Evolutionary conservation across 495 filamentous ascomycete genomes (phyloP).

Genomic region (Lasiosphaeria ovina): DNA sequence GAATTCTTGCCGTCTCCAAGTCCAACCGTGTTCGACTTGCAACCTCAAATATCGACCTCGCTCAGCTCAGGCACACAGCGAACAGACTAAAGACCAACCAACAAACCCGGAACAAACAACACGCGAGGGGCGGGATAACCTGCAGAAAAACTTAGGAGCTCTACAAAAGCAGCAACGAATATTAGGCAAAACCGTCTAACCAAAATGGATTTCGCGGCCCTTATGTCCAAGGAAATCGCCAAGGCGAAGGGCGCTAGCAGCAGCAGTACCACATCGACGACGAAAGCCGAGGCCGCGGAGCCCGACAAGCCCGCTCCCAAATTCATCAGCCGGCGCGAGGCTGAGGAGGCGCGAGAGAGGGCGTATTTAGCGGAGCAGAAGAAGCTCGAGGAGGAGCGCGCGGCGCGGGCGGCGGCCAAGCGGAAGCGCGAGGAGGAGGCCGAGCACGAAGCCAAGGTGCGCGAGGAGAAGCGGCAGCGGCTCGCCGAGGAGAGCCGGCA

Average conservation of each 20-base stretch:
- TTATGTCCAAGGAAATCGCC: conserved; percentile 88
- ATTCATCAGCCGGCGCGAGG: conserved; percentile 81
- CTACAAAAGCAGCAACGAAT: neutral
- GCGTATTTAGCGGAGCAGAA: conserved; percentile 80
- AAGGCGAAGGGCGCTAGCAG: conserved; percentile 58
- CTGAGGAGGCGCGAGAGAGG: conserved; percentile 77
- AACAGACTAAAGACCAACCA: no score
- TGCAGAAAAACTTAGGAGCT: neutral
- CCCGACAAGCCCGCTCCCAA: conserved; percentile 45
- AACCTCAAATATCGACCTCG: no score
- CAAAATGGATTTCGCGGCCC: conserved; percentile 87
- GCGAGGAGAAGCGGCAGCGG: conserved; percentile 75
- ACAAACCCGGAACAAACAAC: no score
- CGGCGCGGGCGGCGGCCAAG: conserved; percentile 66
- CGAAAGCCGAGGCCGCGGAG: conserved; percentile 5
- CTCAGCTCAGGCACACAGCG: no score
- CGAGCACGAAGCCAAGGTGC: conserved; percentile 58
- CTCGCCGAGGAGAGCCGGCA: conserved; percentile 76
- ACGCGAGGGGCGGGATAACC: neutral
- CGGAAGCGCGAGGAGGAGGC: conserved; percentile 91
- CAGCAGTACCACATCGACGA: conserved; percentile 15
- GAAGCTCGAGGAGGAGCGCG: conserved; percentile 62
- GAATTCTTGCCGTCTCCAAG: no score
- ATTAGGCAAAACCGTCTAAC: conserved; percentile 10
- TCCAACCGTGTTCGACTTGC: no score